These are phyloP conservation scores for Penicillium glabrum DNA, from an alignment of 2,329 filamentous ascomycete species.

Conservation along the genomic window DNA sequence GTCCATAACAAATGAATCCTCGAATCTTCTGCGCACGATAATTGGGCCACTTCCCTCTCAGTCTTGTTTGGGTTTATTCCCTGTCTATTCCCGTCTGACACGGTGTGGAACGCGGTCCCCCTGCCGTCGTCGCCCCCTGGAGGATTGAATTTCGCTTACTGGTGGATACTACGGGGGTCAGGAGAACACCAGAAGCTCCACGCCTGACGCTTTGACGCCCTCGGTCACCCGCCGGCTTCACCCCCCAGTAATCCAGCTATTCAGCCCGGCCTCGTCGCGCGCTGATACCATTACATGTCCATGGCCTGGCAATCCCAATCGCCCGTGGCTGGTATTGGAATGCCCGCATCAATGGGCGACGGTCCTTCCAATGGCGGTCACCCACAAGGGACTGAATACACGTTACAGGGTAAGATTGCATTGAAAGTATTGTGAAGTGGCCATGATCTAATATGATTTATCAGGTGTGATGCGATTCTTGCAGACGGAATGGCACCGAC, in stretches of 20 bases:
- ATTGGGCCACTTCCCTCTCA: conserved; percentile 11
- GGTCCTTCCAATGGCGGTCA: conserved; percentile 45
- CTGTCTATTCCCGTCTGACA: conserved; percentile 7
- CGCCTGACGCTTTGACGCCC: conserved; percentile 4
- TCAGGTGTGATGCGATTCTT: conserved; percentile 97
- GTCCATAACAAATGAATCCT: conserved; percentile 23
- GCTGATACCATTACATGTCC: conserved; percentile 19
- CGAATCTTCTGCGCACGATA: conserved; percentile 10
- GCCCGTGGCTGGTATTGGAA: conserved; percentile 58
- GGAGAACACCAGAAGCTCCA: conserved; percentile 23
- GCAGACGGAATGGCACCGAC: conserved; percentile 97
- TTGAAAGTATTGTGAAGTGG: not conserved
- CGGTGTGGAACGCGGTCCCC: conserved; percentile 18
- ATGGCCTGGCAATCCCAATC: conserved; percentile 73
- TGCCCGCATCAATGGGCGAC: conserved; percentile 47
- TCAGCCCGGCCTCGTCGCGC: not conserved
- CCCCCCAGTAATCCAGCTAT: not conserved
- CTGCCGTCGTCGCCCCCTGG: conserved; percentile 17
- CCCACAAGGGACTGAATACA: conserved; percentile 68
- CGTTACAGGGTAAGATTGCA: conserved; percentile 61
- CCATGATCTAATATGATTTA: not conserved
- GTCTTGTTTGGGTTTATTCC: not conserved
- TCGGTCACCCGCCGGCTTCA: not conserved
- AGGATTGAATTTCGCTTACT: conserved; percentile 17
- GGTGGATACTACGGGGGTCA: conserved; percentile 22